Evolutionary conservation across 768 basidiomycete species (phyloP), one percentile per base, ranked within the genome.

Genomic region (Amanita rubescens): DNA sequence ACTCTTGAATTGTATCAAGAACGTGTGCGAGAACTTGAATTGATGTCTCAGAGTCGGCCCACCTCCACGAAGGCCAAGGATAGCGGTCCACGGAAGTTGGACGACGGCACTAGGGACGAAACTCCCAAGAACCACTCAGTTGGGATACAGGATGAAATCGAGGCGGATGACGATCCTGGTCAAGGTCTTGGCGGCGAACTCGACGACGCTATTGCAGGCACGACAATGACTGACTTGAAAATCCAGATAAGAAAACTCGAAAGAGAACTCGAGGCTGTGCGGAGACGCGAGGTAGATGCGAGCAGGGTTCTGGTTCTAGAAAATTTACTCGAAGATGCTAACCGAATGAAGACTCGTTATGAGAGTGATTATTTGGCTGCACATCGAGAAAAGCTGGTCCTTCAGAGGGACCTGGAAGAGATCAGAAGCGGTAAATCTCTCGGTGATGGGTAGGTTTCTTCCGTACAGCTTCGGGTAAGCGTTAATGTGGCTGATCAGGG

Each of bases 181-280:
- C 79, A 85, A 55, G 90, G 84, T 14, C 75, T 95, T 2, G 88
- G 84, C 37, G 83, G 84, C 24, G 94, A 95, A 69, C 73, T 96
- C n/a, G 90, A 93, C 55, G 84, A 93, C 58, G 90, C 90, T 0
- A 76, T 92, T 41, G 67, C 80, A 24, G 90, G 90, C 22, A 88
- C 84, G 44, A 92, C 87, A 10, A 94, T 85, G 82, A 98, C 93
- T 1, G 91, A 93, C 64, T 72, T 97, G 57, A 96, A 94, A 65
- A 74, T 97, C 25, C 86, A 90, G 63, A 81, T 97, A 47, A 81
- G 85, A 55, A 85, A 81, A 55, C 76, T 97, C 25, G 74, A 89
- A 64, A 73, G 92, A 22, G 92, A 97, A 64, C 74, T 98, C 30
- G 84, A 85, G 46, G 78, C 81, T 5, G 77, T 86, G 30, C 76